A percentile compares a stretch with the other conserved stretches of the same genome.
Conservation (phyloP, 306 rosid genomes). For the Astragalus membranaceus region DNA sequence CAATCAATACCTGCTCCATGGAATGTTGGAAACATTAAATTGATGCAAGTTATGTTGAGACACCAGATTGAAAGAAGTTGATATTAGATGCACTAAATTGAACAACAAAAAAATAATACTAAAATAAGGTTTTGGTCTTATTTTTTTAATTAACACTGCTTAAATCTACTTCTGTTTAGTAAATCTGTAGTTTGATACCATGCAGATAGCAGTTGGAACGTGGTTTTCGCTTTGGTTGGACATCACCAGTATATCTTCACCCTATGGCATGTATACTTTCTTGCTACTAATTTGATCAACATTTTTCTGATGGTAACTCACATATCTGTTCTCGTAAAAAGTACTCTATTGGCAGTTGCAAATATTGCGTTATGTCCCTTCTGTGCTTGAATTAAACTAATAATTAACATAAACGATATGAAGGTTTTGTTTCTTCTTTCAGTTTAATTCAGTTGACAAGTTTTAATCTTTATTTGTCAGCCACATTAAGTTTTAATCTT, state of each 20-base stretch:
- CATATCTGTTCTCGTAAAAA: slow-evolving; percentile 54
- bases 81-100: background rate
- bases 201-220: slow-evolving; percentile 77
- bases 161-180: background rate
- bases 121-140: background rate
- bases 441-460: too few species aligned
- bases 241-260: slow-evolving; percentile 65
- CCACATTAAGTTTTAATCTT: background rate
- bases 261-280: slow-evolving; percentile 99
- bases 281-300: slow-evolving; percentile 68
- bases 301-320: slow-evolving; percentile 86
- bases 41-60: too few species aligned
- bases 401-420: background rate
- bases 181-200: slow-evolving; percentile 20
- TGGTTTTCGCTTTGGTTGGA: slow-evolving; percentile 88
- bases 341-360: slow-evolving; percentile 25
- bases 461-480: too few species aligned
- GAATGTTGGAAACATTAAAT: background rate
- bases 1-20: background rate
- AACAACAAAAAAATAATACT: background rate
- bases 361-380: slow-evolving; percentile 17
- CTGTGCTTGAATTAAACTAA: slow-evolving; percentile 12
- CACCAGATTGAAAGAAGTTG: background rate
- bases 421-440: background rate
- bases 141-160: background rate